A percentile compares a stretch with the other conserved stretches of the same genome.
phyloP scores from a whole-genome alignment of 352 stramenopile species.

The Phytophthora palmivora region DNA sequence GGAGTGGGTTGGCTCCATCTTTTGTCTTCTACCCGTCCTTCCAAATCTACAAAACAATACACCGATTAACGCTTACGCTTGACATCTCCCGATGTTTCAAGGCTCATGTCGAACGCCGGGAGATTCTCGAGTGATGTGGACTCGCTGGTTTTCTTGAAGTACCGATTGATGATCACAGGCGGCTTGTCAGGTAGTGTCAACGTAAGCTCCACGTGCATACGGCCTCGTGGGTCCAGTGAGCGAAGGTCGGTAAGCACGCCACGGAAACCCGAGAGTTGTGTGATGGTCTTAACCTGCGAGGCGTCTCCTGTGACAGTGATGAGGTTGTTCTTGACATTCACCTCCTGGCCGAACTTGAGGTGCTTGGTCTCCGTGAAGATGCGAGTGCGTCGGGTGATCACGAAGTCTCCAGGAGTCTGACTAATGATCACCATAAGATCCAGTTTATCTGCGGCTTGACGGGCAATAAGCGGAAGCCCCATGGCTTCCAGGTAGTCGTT shows the following conservation, averaged over 20 bases:
- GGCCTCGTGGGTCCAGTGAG: slow-evolving; percentile 74
- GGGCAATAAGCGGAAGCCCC: slow-evolving; percentile 86
- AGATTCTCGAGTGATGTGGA: slow-evolving; percentile 90
- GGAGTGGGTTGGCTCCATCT: not conserved
- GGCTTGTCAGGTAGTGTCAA: slow-evolving; percentile 79
- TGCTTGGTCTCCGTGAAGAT: slow-evolving; percentile 92
- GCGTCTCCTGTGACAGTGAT: slow-evolving; percentile 86
- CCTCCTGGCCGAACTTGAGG: slow-evolving; percentile 87
- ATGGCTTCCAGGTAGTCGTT: slow-evolving; percentile 92
- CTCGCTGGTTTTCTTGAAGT: slow-evolving; percentile 90
- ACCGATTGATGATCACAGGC: slow-evolving; percentile 80
- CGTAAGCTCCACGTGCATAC: slow-evolving; percentile 86
- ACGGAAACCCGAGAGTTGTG: slow-evolving; percentile 82
- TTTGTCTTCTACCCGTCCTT: not conserved
- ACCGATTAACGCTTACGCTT: slow-evolving; percentile 84
- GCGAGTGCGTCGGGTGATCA: slow-evolving; percentile 87
- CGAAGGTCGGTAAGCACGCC: slow-evolving; percentile 79
- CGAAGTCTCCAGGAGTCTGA: slow-evolving; percentile 83
- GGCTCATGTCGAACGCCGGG: slow-evolving; percentile 84
- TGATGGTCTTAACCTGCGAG: slow-evolving; percentile 76
- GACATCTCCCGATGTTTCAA: slow-evolving; percentile 81
- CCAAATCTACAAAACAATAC: slow-evolving; percentile 20
- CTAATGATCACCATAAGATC: slow-evolving; percentile 91
- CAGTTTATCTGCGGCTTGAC: slow-evolving; percentile 88
- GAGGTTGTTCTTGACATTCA: slow-evolving; percentile 90